These are phyloP conservation scores for Mycena olivaceomarginata DNA, from an alignment of 768 basidiomycete genomes.

Conservation along the genomic window DNA sequence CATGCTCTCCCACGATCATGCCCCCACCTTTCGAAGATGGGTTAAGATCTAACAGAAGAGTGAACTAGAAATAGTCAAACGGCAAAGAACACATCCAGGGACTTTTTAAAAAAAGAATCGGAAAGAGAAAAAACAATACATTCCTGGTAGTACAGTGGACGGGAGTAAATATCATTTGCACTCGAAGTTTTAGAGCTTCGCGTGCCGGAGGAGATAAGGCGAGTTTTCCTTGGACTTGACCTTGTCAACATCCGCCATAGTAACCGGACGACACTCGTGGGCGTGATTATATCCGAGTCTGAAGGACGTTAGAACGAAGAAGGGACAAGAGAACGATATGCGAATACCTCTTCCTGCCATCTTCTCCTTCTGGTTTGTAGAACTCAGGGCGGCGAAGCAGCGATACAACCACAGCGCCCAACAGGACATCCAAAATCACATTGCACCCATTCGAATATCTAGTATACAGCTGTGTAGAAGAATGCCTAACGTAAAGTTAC, in stretches of 20 bases:
- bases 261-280: conserved; percentile 77
- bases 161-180: neutral
- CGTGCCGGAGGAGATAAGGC: conserved; percentile 65
- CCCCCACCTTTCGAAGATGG: no score
- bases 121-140: neutral
- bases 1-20: no score
- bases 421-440: no score
- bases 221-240: conserved; percentile 84
- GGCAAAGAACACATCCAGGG: neutral
- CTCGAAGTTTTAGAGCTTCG: conserved; percentile 65
- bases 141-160: neutral
- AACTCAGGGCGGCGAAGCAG: conserved; percentile 88
- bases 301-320: neutral
- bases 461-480: no score
- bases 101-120: neutral
- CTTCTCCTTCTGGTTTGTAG: conserved; percentile 77
- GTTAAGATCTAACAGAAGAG: no score
- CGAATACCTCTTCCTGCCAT: conserved; percentile 79
- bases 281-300: conserved; percentile 91
- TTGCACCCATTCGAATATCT: no score
- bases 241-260: conserved; percentile 80
- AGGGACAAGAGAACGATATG: neutral
- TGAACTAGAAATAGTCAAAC: no score
- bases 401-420: conserved; percentile 87
- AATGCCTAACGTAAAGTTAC: no score